These are phyloP conservation scores for Elsinoe arachidis DNA, from an alignment of 2,329 filamentous ascomycete genomes.

Conservation along the genomic window DNA sequence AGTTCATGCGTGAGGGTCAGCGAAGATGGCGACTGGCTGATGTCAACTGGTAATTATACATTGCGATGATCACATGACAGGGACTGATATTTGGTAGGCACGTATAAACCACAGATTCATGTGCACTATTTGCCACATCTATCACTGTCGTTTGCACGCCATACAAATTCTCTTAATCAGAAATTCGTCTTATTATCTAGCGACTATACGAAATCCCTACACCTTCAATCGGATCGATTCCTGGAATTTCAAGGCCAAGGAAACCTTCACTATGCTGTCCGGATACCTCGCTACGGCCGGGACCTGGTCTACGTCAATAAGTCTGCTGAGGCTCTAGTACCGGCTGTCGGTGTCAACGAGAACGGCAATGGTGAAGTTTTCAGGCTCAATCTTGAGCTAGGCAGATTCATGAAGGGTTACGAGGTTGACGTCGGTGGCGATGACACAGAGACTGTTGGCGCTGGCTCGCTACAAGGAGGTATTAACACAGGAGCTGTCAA, in stretches of 20 bases:
- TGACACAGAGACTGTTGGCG: conserved; percentile 57
- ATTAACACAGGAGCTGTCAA: conserved; percentile 82
- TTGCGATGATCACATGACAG: not conserved
- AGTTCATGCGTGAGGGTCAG: conserved; percentile 83
- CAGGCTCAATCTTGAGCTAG: conserved; percentile 80
- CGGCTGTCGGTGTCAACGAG: conserved; percentile 75
- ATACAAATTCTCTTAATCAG: conserved; percentile 85
- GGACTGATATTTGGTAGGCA: conserved; percentile 35
- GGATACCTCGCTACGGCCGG: conserved; percentile 85
- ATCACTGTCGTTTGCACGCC: conserved; percentile 84
- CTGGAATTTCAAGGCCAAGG: conserved; percentile 88
- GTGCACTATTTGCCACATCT: conserved; percentile 91
- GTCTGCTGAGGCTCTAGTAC: conserved; percentile 76
- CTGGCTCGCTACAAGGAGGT: conserved; percentile 73
- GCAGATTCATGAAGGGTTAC: conserved; percentile 89
- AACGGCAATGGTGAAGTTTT: conserved; percentile 90
- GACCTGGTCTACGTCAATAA: conserved; percentile 77
- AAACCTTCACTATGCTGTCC: conserved; percentile 79
- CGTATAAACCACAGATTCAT: conserved; percentile 76
- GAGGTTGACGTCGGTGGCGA: conserved; percentile 85
- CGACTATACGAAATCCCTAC: conserved; percentile 90
- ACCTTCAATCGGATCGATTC: conserved; percentile 83
- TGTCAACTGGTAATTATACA: conserved; percentile 65
- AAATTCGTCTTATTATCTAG: conserved; percentile 80
- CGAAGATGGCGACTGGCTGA: conserved; percentile 94